Evolutionary conservation across 148 eudicot genomes (phyloP).

Genomic region (Chenopodium berlandieri): DNA sequence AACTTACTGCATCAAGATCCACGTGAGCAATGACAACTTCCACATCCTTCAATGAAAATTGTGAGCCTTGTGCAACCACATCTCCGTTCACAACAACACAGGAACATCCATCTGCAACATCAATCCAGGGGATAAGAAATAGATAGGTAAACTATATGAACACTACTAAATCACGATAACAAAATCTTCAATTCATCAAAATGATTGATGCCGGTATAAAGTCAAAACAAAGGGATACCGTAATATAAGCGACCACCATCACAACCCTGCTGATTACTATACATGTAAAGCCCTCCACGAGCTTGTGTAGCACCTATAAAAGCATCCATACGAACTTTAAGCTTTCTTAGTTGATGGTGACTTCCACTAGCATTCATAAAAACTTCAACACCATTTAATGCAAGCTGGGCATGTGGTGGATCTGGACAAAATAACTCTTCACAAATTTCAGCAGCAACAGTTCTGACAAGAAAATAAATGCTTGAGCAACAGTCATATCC

Average conservation of each 20-base stretch:
- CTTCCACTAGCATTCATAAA: constrained; percentile 99
- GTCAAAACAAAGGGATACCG: constrained; percentile 40
- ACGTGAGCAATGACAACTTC: constrained; percentile 88
- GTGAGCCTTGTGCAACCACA: constrained; percentile 95
- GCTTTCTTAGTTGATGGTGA: constrained; percentile 94
- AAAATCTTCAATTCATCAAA: not conserved
- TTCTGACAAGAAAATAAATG: constrained; percentile 42
- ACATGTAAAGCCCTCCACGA: constrained; percentile 97
- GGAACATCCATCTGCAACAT: constrained; percentile 82
- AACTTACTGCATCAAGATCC: constrained; percentile 88
- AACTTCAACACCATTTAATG: constrained; percentile 87
- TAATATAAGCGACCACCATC: constrained; percentile 93
- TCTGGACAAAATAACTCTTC: constrained; percentile 83
- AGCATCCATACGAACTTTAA: constrained; percentile 83
- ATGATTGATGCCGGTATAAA: not conserved
- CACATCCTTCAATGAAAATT: constrained; percentile 91
- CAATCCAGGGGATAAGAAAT: constrained; percentile 8
- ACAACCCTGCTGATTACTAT: constrained; percentile 96
- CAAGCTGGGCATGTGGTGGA: constrained; percentile 90
- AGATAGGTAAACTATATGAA: not conserved
- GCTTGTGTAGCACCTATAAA: constrained; percentile 81
- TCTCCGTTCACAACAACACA: constrained; percentile 94
- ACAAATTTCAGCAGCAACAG: constrained; percentile 93
- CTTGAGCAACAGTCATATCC: constrained; percentile 11
- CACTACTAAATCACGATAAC: not conserved